Conservation (phyloP, 176 grass and related monocot species). For the Triticum timopheevii region DNA sequence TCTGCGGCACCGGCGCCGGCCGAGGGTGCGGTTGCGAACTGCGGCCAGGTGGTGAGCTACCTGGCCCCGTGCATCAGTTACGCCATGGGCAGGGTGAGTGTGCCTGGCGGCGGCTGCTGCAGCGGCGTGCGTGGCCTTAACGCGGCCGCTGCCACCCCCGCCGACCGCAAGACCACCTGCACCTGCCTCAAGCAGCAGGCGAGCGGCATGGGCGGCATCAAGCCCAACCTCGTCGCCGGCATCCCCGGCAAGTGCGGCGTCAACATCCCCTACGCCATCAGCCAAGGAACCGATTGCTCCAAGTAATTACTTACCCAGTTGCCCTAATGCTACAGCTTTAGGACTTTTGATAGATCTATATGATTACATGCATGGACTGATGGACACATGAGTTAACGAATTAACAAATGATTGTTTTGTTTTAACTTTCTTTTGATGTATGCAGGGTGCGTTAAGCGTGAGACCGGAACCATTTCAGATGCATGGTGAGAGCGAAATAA, state of each 20-base stretch:
- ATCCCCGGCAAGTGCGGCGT: constrained; percentile 46
- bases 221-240: constrained; percentile 13
- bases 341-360: background rate
- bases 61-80: constrained; percentile 25
- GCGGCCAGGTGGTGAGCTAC: constrained; percentile 16
- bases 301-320: constrained; percentile 17
- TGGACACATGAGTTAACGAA: too few species aligned
- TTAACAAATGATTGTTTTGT: too few species aligned
- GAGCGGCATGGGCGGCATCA: constrained; percentile 10
- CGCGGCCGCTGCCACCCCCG: background rate
- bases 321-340: background rate
- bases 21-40: background rate
- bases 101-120: background rate
- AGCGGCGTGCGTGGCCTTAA: constrained; percentile 33
- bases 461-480: background rate
- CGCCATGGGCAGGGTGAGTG: background rate
- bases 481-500: background rate
- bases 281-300: constrained; percentile 30
- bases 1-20: background rate
- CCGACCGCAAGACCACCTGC: constrained; percentile 35
- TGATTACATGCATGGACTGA: background rate
- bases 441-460: constrained; percentile 23
- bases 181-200: constrained; percentile 37
- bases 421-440: background rate
- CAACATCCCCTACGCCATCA: constrained; percentile 46